Evolutionary conservation across 208 protist species (phyloP), one percentile per base, ranked within the genome.

Genomic region (Trypanosoma rangeli): DNA sequence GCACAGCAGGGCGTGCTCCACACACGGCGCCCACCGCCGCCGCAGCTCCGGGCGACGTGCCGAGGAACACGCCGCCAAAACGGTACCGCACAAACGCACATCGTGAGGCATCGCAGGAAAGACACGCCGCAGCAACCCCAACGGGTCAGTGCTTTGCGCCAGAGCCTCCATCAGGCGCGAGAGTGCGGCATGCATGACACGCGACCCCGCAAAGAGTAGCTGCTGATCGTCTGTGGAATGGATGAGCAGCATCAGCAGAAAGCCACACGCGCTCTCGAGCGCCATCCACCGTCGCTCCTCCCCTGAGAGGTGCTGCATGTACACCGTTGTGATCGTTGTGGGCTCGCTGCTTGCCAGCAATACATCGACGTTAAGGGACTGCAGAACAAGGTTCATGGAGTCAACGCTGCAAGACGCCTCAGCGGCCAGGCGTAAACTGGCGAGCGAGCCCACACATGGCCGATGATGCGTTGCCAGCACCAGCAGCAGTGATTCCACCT

Each of bases 111-210:
- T 52, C 12, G 12, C 61, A 16, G 76, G 74, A 53, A 70, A 80
- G 39, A 79, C 70, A 59, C 67, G 78, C 12, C 67, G 61, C 9
- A 68, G 39, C 31, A 86, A 59, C 48, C 68, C 59, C 44, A 68
- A 28, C 5, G 72, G 71, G 44, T 76, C 66, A 16, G 20, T 46
- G 26, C 58, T 74, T 48, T 65, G 48, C 16, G 48, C 54, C 28
- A 82, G 28, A 13, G 76, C 80, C 55, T 82, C 80, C 22, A 68
- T 67, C 20, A 86, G 44, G 50, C 67, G 60, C 31, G 68, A 26
- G 12, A 82, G 56, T 44, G 59, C 50, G 29, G n/a, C 64, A 15
- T 42, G 13, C 9, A 22, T 4, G 15, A 74, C 39, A 12, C 1
- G 58, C n/a, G 68, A 39, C 18, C n/a, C 35, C 13, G 22, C 44